Evolutionary conservation across 2,329 filamentous ascomycete genomes (phyloP), one percentile per base, ranked within the genome.

Genomic region (Xylariomycetidae sp.): DNA sequence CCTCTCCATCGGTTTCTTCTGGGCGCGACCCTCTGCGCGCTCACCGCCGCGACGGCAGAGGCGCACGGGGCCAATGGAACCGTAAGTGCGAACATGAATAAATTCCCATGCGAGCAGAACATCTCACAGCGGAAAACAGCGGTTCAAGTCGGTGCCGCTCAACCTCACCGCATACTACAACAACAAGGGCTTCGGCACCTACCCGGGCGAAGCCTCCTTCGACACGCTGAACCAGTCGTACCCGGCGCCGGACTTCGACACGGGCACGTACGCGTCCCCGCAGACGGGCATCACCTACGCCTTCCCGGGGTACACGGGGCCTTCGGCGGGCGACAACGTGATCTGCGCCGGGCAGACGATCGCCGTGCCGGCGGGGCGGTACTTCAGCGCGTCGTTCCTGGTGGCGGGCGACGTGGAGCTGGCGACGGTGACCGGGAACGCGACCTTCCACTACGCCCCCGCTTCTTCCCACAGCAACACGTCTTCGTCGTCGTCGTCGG

Each of bases 111-210:
- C n/a, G n/a, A n/a, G n/a, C n/a, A n/a, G n/a, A n/a, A n/a, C n/a
- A n/a, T n/a, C n/a, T n/a, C n/a, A n/a, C n/a, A n/a, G n/a, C n/a
- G n/a, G n/a, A n/a, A n/a, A n/a, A n/a, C n/a, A 25, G 6, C 24
- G 7, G 6, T 6, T 7, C 6, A 13, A 54, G 48, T 59, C 56
- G 10, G 40, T 53, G 6, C 49, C 46, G 1, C 27, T 63, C 3
- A 48, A 59, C 10, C 44, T 69, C 15, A 46, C 51, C 0, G 13
- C 48, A 0, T 56, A 58, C 25, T 65, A 63, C 50, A 68, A 71
- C 51, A 70, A 70, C 45, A 67, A 66, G 35, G 67, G 53, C 2
- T 69, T 71, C 37, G 64, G 64, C 3, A 54, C 56, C 0, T 52
- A 53, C 10, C 60, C 67, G 0, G 64, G 64, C 2, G 64, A 70